A percentile compares a stretch with the other conserved stretches of the same genome.
These are phyloP conservation scores for Punica granatum DNA, from an alignment of 345 rosid genomes.

Conservation along the genomic window DNA sequence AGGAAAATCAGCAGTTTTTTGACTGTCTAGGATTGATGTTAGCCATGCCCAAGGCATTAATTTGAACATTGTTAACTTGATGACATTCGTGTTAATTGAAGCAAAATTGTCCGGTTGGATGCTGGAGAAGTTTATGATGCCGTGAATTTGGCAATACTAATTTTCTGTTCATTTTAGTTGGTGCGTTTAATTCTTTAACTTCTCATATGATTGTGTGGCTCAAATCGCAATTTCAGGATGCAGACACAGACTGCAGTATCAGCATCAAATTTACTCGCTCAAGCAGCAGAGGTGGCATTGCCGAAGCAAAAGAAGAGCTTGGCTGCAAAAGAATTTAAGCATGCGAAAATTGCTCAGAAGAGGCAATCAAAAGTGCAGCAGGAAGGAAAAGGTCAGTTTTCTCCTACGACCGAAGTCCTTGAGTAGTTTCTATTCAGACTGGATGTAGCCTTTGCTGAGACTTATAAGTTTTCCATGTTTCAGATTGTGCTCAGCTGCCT, in stretches of 20 bases:
- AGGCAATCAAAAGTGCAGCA: slow-evolving; percentile 41
- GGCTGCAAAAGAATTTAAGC: slow-evolving; percentile 62
- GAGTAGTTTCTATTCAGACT: not conserved
- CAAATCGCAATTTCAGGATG: slow-evolving; percentile 31
- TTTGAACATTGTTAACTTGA: not conserved
- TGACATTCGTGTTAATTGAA: not conserved
- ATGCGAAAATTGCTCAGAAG: slow-evolving; percentile 63
- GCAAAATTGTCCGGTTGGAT: not conserved
- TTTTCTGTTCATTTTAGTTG: too few relatives aligned
- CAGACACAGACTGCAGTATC: slow-evolving; percentile 56
- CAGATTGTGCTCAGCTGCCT: slow-evolving; percentile 59
- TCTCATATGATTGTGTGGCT: not conserved
- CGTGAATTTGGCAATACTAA: too few relatives aligned
- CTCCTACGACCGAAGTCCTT: not conserved
- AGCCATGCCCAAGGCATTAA: not conserved
- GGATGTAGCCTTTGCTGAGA: not conserved
- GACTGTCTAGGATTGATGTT: not conserved
- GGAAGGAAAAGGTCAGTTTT: slow-evolving; percentile 30
- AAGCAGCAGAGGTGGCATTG: slow-evolving; percentile 54
- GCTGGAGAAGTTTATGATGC: not conserved
- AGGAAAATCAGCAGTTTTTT: not conserved
- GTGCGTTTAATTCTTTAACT: not conserved
- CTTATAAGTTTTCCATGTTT: not conserved
- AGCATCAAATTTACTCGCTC: slow-evolving; percentile 58
- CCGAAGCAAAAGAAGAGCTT: slow-evolving; percentile 83